phyloP scores from a whole-genome alignment of 305 asterid species.

The Fraxinus paxiana region DNA sequence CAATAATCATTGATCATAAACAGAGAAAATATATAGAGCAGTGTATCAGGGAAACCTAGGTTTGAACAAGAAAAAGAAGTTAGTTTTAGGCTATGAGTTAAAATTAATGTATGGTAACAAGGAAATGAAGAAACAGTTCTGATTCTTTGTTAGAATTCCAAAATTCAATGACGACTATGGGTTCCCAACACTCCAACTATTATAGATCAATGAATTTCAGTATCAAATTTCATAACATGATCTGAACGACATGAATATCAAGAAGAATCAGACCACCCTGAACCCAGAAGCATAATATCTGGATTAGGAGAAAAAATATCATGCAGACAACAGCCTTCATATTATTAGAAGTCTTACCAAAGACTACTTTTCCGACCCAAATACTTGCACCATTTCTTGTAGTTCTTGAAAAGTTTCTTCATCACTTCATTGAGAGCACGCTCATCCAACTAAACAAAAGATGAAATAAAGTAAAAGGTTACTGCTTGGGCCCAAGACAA shows the following conservation, averaged over 20 bases:
- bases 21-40: not conserved
- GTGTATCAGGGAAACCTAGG: not conserved
- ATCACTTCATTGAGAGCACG: constrained; percentile 93
- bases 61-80: not conserved
- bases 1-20: constrained; percentile 22
- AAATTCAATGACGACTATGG: not conserved
- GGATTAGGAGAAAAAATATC: constrained; percentile 7
- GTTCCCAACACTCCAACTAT: not conserved
- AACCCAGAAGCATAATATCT: constrained; percentile 5
- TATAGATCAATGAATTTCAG: not conserved
- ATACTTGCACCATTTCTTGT: constrained; percentile 99
- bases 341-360: constrained; percentile 46
- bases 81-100: not conserved
- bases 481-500: not conserved
- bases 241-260: not conserved
- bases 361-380: constrained; percentile 92
- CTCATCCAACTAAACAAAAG: constrained; percentile 69
- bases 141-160: not conserved
- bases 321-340: not conserved
- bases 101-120: not conserved
- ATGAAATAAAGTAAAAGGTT: not conserved
- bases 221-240: not conserved
- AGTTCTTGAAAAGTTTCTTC: constrained; percentile 95
- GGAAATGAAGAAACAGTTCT: not conserved
- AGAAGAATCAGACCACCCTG: not conserved